phyloP scores from a whole-genome alignment of 352 stramenopile species.

The Bremia lactucae region DNA sequence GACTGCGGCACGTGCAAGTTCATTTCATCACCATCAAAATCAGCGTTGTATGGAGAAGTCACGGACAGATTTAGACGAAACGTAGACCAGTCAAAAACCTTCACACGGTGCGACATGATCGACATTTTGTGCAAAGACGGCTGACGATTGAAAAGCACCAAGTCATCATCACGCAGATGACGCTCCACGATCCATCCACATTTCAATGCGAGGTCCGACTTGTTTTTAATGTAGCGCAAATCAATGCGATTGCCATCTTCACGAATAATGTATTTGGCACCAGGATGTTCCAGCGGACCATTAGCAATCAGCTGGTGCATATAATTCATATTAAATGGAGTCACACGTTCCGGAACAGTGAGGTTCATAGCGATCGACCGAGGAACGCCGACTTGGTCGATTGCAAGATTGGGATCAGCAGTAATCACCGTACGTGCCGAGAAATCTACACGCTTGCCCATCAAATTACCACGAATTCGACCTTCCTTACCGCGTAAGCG shows the following conservation, averaged over 20 bases:
- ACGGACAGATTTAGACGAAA: slow-evolving; percentile 98
- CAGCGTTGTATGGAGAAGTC: slow-evolving; percentile 98
- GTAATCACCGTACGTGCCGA: slow-evolving; percentile 99
- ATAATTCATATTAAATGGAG: slow-evolving; percentile 95
- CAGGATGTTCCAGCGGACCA: slow-evolving; percentile 93
- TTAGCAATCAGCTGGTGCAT: slow-evolving; percentile 94
- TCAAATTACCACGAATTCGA: slow-evolving; percentile 98
- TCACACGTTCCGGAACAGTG: slow-evolving; percentile 98
- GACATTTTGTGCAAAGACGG: slow-evolving; percentile 99
- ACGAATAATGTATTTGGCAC: slow-evolving; percentile 97
- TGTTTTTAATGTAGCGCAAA: slow-evolving; percentile 96
- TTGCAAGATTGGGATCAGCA: slow-evolving; percentile 97
- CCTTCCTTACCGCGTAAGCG: slow-evolving; percentile 96
- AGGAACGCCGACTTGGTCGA: slow-evolving; percentile 98
- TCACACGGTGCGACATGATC: slow-evolving; percentile 99
- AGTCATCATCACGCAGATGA: slow-evolving; percentile 96
- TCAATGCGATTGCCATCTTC: slow-evolving; percentile 96
- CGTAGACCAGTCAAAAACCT: slow-evolving; percentile 98
- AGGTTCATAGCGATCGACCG: slow-evolving; percentile 97
- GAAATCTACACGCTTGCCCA: slow-evolving; percentile 99
- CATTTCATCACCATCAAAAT: slow-evolving; percentile 99
- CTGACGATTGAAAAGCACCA: slow-evolving; percentile 99
- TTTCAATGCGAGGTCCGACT: slow-evolving; percentile 91
- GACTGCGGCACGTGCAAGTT: slow-evolving; percentile 97
- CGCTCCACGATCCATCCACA: slow-evolving; percentile 98